These are phyloP conservation scores for Cutaneotrichosporon cutaneum DNA, from an alignment of 1,284 basidiomycete species.

Conservation along the genomic window DNA sequence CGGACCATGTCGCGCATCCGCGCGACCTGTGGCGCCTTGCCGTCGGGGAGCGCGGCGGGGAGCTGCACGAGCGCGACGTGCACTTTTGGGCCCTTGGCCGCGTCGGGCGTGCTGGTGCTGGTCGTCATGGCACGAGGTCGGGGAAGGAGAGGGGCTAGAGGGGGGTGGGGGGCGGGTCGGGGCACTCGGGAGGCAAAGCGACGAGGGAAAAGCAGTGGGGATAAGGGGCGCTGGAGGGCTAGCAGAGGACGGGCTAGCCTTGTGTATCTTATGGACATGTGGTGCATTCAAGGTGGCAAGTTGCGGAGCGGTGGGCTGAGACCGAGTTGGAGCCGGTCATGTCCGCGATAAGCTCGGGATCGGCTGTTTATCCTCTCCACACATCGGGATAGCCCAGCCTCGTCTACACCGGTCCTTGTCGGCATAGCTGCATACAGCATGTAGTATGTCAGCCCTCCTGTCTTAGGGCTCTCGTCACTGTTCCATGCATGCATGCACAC, in stretches of 20 bases:
- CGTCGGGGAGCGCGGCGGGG: constrained; percentile 7
- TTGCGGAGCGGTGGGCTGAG: background rate
- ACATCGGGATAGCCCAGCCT: background rate
- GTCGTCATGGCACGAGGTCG: background rate
- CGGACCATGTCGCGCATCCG: constrained; percentile 20
- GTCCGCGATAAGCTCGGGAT: background rate
- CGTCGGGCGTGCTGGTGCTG: background rate
- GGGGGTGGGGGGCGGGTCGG: background rate
- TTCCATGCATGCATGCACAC: background rate
- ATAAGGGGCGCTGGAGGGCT: background rate
- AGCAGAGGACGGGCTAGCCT: background rate
- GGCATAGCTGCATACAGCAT: background rate
- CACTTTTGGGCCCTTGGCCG: constrained; percentile 4
- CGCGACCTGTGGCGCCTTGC: constrained; percentile 5
- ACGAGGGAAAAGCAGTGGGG: background rate
- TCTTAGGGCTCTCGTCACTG: background rate
- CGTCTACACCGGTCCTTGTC: background rate
- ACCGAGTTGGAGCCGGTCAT: background rate
- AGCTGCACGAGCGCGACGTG: constrained; percentile 22
- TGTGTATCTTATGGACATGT: background rate
- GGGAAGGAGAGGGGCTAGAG: too few species aligned
- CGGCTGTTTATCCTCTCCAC: background rate
- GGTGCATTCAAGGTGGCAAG: background rate
- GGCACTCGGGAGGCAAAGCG: too few species aligned
- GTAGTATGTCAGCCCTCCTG: background rate